Evolutionary conservation across 1,284 basidiomycete genomes (phyloP).

Genomic region (Neonothopanus nambi): DNA sequence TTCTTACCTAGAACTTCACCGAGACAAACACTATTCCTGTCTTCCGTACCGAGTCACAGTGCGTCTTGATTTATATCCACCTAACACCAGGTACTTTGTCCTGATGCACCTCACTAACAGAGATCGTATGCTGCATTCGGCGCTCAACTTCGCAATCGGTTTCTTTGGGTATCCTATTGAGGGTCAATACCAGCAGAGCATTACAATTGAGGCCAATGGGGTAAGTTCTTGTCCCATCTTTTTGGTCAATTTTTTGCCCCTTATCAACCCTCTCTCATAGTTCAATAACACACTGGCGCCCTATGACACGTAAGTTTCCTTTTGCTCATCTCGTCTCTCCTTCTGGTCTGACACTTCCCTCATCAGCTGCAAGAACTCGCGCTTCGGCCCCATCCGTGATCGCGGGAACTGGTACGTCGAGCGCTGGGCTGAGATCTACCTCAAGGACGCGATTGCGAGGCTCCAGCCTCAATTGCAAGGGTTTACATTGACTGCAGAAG

Average conservation of each 20-base stretch:
- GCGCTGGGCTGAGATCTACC: conserved; percentile 72
- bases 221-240: conserved; percentile 41
- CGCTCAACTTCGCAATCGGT: conserved; percentile 82
- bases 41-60: conserved; percentile 88
- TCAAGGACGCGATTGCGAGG: conserved; percentile 65
- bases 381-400: conserved; percentile 46
- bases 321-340: not conserved
- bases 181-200: conserved; percentile 77
- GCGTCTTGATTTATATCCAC: conserved; percentile 28
- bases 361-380: conserved; percentile 65
- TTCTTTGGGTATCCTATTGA: conserved; percentile 86
- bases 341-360: not conserved
- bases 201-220: conserved; percentile 71
- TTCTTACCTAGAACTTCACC: conserved; percentile 65
- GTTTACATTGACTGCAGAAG: conserved; percentile 67
- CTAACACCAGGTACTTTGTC: not conserved
- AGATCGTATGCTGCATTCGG: conserved; percentile 83
- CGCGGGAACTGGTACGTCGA: conserved; percentile 58
- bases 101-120: conserved; percentile 34
- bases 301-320: conserved; percentile 56
- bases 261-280: conserved; percentile 27
- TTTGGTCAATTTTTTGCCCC: conserved; percentile 1
- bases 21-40: conserved; percentile 71
- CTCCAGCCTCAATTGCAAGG: conserved; percentile 63
- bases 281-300: conserved; percentile 83